These are phyloP conservation scores for Boletus bicolor DNA, from an alignment of 768 basidiomycete genomes.

Conservation along the genomic window DNA sequence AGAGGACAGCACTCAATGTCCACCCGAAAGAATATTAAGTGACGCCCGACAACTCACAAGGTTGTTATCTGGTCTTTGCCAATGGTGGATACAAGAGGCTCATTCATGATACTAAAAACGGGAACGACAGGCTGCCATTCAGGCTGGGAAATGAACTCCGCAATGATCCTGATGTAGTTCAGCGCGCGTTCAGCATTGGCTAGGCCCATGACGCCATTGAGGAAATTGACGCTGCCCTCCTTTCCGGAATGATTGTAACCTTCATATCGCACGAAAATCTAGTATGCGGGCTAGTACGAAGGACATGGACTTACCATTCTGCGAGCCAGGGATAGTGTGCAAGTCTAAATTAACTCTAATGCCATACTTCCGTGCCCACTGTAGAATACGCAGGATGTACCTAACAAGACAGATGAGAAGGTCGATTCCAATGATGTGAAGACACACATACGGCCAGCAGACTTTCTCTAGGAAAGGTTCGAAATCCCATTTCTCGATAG, in stretches of 20 bases:
- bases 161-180: conserved; percentile 69
- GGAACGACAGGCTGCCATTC: conserved; percentile 62
- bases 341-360: conserved; percentile 80
- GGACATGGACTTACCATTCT: conserved; percentile 50
- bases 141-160: conserved; percentile 80
- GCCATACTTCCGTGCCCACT: conserved; percentile 89
- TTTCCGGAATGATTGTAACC: conserved; percentile 62
- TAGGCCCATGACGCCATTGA: conserved; percentile 75
- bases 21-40: neutral
- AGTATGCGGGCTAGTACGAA: neutral
- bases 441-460: conserved; percentile 61
- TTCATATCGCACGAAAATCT: conserved; percentile 14
- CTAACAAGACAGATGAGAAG: conserved; percentile 29
- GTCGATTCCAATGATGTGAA: neutral
- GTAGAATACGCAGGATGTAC: conserved; percentile 71
- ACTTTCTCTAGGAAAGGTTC: conserved; percentile 77
- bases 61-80: conserved; percentile 51
- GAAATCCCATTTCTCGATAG: conserved; percentile 67
- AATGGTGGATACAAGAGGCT: conserved; percentile 50
- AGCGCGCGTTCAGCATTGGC: conserved; percentile 82
- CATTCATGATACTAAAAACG: conserved; percentile 64
- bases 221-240: conserved; percentile 57
- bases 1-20: conserved; percentile 1
- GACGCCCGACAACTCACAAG: conserved; percentile 49
- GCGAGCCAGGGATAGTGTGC: conserved; percentile 75